phyloP scores from a whole-genome alignment of 805 yeast species.

The Saturnispora silvae region DNA sequence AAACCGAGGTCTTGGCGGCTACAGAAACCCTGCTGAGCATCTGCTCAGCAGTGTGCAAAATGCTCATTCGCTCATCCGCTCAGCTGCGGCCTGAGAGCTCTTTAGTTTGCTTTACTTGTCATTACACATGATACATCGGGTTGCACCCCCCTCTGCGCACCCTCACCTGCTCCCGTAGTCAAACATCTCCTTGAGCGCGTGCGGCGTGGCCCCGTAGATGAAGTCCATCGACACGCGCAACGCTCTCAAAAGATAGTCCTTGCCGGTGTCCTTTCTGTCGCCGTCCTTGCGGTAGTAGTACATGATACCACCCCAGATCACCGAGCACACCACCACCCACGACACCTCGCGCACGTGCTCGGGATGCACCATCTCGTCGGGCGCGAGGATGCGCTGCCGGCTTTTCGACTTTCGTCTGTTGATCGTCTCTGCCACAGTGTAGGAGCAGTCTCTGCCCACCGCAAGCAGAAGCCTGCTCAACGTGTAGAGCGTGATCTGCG shows the following conservation, averaged over 20 bases:
- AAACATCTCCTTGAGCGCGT: slow-evolving; percentile 23
- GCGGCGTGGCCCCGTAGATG: slow-evolving; percentile 50
- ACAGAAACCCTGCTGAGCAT: neutral
- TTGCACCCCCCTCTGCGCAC: neutral
- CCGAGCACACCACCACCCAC: slow-evolving; percentile 54
- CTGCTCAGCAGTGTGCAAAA: too few relatives aligned
- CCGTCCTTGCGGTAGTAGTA: slow-evolving; percentile 55
- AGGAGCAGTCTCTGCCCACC: slow-evolving; percentile 38
- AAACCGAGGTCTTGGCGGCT: neutral
- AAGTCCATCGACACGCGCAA: slow-evolving; percentile 61
- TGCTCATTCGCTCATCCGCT: too few relatives aligned
- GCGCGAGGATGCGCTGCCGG: neutral
- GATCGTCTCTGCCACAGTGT: slow-evolving; percentile 12
- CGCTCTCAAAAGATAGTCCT: slow-evolving; percentile 44
- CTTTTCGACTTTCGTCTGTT: neutral
- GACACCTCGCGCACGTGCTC: slow-evolving; percentile 19
- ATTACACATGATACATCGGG: too few relatives aligned
- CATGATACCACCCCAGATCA: slow-evolving; percentile 70
- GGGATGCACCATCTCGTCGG: neutral
- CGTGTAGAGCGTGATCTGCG: slow-evolving; percentile 66
- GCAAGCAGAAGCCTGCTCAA: slow-evolving; percentile 60
- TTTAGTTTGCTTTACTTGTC: too few relatives aligned
- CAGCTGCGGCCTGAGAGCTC: too few relatives aligned
- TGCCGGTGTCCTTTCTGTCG: slow-evolving; percentile 15
- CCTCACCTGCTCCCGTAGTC: slow-evolving; percentile 15